phyloP scores from a whole-genome alignment of 1,284 basidiomycete genomes.

The Ganoderma meredithae region DNA sequence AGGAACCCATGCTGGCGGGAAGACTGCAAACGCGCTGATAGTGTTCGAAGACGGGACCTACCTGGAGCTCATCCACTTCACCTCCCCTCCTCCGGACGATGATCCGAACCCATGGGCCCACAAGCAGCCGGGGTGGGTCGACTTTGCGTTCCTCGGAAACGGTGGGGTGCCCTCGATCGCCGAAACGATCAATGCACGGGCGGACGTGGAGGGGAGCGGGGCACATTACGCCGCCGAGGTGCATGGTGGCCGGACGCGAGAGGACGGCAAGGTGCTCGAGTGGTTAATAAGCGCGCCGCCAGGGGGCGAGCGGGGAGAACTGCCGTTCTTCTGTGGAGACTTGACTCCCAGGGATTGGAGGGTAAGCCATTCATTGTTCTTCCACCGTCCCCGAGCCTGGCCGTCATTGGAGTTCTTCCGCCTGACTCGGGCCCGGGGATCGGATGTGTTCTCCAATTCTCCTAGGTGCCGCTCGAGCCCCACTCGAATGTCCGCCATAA shows the following conservation, averaged over 20 bases:
- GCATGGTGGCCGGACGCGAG: slow-evolving; percentile 57
- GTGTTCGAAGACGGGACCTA: slow-evolving; percentile 69
- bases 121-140: slow-evolving; percentile 67
- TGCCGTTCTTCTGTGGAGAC: slow-evolving; percentile 81
- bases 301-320: slow-evolving; percentile 40
- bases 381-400: background rate
- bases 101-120: slow-evolving; percentile 62
- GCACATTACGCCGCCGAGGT: slow-evolving; percentile 53
- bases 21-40: slow-evolving; percentile 70
- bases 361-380: slow-evolving; percentile 47
- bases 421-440: background rate
- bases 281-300: slow-evolving; percentile 62
- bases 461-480: slow-evolving; percentile 57
- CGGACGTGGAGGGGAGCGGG: slow-evolving; percentile 43
- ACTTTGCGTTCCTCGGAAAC: slow-evolving; percentile 66
- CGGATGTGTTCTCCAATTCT: background rate
- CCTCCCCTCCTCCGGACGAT: slow-evolving; percentile 53
- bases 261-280: slow-evolving; percentile 59
- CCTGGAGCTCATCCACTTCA: slow-evolving; percentile 74
- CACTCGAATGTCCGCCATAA: slow-evolving; percentile 54
- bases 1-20: slow-evolving; percentile 66
- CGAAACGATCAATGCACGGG: slow-evolving; percentile 59
- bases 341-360: slow-evolving; percentile 64
- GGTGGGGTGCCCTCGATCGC: slow-evolving; percentile 49
- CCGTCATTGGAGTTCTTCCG: background rate